Evolutionary conservation across 2,329 filamentous ascomycete species (phyloP).

Genomic region (Amesomyces nigricolor): DNA sequence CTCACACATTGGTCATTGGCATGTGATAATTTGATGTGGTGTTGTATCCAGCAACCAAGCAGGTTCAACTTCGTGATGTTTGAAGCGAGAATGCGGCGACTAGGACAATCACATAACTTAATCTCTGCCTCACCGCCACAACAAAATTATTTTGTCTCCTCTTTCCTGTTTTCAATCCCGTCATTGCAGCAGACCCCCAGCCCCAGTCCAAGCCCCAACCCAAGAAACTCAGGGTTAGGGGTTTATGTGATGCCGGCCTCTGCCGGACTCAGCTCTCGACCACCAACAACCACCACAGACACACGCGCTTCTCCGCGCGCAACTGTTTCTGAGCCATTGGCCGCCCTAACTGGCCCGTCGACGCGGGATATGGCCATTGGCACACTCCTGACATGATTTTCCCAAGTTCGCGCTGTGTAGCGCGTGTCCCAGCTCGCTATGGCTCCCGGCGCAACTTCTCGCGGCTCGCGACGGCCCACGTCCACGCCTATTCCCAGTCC

Average conservation of each 20-base stretch:
- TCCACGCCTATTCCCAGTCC: background rate
- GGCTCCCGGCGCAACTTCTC: background rate
- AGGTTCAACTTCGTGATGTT: too few relatives aligned
- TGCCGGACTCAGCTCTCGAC: background rate
- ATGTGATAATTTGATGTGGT: too few relatives aligned
- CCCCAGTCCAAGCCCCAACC: too few relatives aligned
- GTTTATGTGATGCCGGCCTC: background rate
- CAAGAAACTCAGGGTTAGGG: constrained; percentile 3
- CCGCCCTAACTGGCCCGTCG: background rate
- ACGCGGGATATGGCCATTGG: constrained; percentile 12
- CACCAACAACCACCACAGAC: background rate
- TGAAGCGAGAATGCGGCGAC: too few relatives aligned
- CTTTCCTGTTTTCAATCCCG: too few relatives aligned
- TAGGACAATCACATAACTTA: too few relatives aligned
- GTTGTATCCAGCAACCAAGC: too few relatives aligned
- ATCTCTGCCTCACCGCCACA: too few relatives aligned
- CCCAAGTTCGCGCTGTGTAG: constrained; percentile 20
- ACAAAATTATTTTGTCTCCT: too few relatives aligned
- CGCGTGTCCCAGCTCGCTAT: constrained; percentile 8
- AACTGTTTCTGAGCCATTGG: constrained; percentile 17
- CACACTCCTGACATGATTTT: constrained; percentile 20
- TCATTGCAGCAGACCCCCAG: too few relatives aligned
- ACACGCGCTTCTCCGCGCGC: background rate
- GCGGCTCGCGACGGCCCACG: background rate
- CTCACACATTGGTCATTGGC: background rate